Conservation (phyloP, 805 yeast genomes). For the Blastobotrys chiropterorum region DNA sequence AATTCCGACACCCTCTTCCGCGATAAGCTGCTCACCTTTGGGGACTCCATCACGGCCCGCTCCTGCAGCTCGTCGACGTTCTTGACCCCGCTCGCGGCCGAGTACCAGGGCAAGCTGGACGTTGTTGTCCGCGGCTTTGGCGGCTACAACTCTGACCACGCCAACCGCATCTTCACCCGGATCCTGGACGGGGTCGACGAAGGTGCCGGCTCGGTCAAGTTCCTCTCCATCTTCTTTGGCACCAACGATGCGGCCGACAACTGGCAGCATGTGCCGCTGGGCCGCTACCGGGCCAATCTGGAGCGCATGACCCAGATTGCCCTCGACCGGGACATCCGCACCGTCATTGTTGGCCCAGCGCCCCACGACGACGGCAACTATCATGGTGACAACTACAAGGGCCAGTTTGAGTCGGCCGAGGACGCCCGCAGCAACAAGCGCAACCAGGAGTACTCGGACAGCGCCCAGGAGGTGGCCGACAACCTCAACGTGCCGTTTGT, state of each 20-base stretch:
- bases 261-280: slow-evolving; percentile 45
- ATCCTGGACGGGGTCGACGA: slow-evolving; percentile 46
- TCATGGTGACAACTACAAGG: not conserved
- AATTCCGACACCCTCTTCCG: not conserved
- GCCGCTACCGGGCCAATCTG: slow-evolving; percentile 42
- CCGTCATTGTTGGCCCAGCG: slow-evolving; percentile 60
- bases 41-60: slow-evolving; percentile 63
- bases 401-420: not conserved
- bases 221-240: slow-evolving; percentile 56
- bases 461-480: slow-evolving; percentile 41
- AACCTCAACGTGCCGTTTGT: slow-evolving; percentile 49
- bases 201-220: slow-evolving; percentile 30
- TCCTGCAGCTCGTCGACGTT: slow-evolving; percentile 36
- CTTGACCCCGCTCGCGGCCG: slow-evolving; percentile 45
- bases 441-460: slow-evolving; percentile 46
- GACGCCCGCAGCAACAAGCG: slow-evolving; percentile 39
- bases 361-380: slow-evolving; percentile 35
- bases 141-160: slow-evolving; percentile 71
- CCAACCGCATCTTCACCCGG: slow-evolving; percentile 42
- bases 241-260: slow-evolving; percentile 62
- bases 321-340: slow-evolving; percentile 38
- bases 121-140: slow-evolving; percentile 67
- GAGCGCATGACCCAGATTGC: slow-evolving; percentile 29
- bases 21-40: slow-evolving; percentile 52
- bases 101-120: slow-evolving; percentile 54